Evolutionary conservation across 805 yeast genomes (phyloP).

Genomic region (Clavispora santaluciae): DNA sequence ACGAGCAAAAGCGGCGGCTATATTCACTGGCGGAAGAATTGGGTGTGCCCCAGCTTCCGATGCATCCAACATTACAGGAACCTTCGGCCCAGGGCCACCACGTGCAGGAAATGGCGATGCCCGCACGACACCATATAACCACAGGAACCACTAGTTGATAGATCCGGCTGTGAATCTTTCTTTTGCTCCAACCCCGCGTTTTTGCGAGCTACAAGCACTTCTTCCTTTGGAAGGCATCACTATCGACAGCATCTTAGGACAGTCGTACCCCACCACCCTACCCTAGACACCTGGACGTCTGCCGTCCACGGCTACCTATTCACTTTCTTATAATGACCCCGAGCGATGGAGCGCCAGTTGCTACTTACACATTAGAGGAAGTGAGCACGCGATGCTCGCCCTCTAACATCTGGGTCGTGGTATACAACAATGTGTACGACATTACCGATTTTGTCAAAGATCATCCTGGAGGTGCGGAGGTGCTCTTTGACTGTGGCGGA

Average conservation of each 20-base stretch:
- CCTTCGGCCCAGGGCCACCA: too few relatives aligned
- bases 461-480: conserved; percentile 78
- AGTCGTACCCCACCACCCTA: too few relatives aligned
- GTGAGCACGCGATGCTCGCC: conserved; percentile 68
- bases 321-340: neutral
- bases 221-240: too few relatives aligned
- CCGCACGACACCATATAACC: neutral
- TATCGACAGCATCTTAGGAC: too few relatives aligned
- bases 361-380: conserved; percentile 29
- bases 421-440: conserved; percentile 77
- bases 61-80: too few relatives aligned
- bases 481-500: conserved; percentile 77
- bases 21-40: too few relatives aligned
- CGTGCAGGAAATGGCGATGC: neutral
- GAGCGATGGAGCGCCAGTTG: neutral
- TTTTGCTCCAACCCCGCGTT: neutral
- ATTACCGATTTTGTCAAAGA: conserved; percentile 62
- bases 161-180: neutral
- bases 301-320: neutral
- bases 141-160: too few relatives aligned
- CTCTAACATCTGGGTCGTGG: conserved; percentile 79
- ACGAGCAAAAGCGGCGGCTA: too few relatives aligned
- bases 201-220: neutral
- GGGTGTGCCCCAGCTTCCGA: too few relatives aligned
- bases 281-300: too few relatives aligned